phyloP scores from a whole-genome alignment of 257 asterid genomes.

The Nemophila menziesii region DNA sequence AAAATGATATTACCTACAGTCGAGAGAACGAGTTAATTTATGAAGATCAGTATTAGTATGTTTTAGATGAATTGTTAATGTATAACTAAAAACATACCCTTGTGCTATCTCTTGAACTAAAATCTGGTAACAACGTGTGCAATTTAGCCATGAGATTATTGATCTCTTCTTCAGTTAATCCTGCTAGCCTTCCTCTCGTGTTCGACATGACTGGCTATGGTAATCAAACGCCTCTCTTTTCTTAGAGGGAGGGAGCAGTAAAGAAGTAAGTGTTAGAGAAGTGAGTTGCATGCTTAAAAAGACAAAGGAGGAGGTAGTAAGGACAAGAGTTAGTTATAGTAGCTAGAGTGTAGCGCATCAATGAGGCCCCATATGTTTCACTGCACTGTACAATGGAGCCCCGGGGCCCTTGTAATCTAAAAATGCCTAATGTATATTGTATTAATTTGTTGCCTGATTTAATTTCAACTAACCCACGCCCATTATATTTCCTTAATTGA shows the following conservation, averaged over 20 bases:
- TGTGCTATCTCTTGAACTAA: constrained; percentile 25
- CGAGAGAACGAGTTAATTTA: too few species aligned
- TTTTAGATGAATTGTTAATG: too few species aligned
- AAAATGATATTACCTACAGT: too few species aligned
- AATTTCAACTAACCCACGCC: constrained; percentile 15
- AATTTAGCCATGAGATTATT: constrained; percentile 39
- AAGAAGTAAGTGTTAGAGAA: constrained; percentile 16
- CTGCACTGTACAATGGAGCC: constrained; percentile 16
- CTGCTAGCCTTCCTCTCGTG: constrained; percentile 27
- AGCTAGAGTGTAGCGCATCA: constrained; percentile 14
- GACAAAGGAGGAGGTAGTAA: constrained; percentile 13
- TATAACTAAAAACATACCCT: constrained; percentile 52
- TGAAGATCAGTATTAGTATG: too few species aligned
- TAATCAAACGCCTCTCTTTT: not conserved
- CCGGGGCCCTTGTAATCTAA: constrained; percentile 16
- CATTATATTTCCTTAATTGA: constrained; percentile 12
- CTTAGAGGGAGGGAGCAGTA: constrained; percentile 10
- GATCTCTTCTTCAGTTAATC: constrained; percentile 40
- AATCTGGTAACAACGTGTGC: constrained; percentile 40
- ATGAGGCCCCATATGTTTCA: constrained; percentile 22
- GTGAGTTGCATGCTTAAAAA: constrained; percentile 24
- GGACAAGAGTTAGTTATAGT: constrained; percentile 15
- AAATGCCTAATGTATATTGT: constrained; percentile 2
- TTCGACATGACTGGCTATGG: constrained; percentile 27
- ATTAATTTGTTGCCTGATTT: constrained; percentile 11